These are phyloP conservation scores for Hemileccinum rubropunctum DNA, from an alignment of 768 basidiomycete species.

Conservation along the genomic window DNA sequence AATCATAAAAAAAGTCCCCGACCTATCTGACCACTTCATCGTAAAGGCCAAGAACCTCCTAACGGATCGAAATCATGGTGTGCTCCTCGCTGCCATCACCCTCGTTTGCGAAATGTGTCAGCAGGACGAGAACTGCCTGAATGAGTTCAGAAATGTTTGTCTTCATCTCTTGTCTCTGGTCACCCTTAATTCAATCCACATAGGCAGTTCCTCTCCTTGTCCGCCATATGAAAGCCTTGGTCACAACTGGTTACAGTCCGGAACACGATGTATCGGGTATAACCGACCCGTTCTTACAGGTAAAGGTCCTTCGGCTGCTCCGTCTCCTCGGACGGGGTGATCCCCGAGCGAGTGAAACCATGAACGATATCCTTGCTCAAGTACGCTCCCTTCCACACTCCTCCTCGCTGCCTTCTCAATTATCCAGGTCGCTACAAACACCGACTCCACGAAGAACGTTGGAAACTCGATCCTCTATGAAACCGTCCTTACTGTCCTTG, in stretches of 20 bases:
- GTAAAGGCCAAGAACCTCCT: constrained; percentile 86
- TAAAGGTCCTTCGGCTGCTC: constrained; percentile 88
- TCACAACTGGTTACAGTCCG: constrained; percentile 95
- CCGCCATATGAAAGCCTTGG: constrained; percentile 90
- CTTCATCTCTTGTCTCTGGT: constrained; percentile 4
- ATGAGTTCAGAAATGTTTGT: constrained; percentile 87
- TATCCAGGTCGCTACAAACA: constrained; percentile 93
- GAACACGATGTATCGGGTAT: constrained; percentile 99
- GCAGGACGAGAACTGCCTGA: constrained; percentile 64
- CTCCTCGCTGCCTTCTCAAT: not conserved
- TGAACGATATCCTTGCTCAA: constrained; percentile 99
- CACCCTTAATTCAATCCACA: constrained; percentile 6
- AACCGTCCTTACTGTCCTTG: constrained; percentile 92
- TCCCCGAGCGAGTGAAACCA: constrained; percentile 83
- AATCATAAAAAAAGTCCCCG: constrained; percentile 94
- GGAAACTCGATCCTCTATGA: constrained; percentile 98
- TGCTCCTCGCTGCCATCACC: constrained; percentile 90
- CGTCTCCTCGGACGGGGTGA: constrained; percentile 87
- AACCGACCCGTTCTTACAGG: constrained; percentile 93
- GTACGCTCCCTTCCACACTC: constrained; percentile 34
- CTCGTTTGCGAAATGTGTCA: constrained; percentile 94
- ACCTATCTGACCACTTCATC: constrained; percentile 90
- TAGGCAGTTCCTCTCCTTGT: constrained; percentile 93
- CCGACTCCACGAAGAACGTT: constrained; percentile 96
- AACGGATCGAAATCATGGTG: constrained; percentile 95